These are phyloP conservation scores for Mycocentrospora acerina DNA, from an alignment of 2,329 filamentous ascomycete species.

Conservation along the genomic window DNA sequence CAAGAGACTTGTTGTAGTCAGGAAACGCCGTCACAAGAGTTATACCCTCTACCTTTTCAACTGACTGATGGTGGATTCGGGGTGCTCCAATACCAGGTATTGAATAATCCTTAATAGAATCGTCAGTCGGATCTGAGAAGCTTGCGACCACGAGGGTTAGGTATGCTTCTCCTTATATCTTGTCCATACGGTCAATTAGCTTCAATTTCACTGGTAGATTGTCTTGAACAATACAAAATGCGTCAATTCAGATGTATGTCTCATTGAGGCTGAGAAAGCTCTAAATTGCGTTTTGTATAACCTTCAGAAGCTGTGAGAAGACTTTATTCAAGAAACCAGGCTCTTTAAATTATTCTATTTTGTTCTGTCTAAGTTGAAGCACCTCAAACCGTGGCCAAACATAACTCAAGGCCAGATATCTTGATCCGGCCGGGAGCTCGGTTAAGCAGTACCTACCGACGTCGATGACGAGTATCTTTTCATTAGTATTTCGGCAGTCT, in stretches of 20 bases:
- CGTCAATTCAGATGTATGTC: slow-evolving; percentile 3
- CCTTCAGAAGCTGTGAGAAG: neutral
- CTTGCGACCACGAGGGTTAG: neutral
- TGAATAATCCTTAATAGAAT: neutral
- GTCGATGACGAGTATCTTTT: neutral
- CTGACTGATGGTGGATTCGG: neutral
- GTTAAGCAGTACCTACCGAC: neutral
- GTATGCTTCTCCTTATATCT: slow-evolving; percentile 1
- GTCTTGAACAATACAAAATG: slow-evolving; percentile 5
- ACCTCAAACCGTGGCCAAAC: slow-evolving; percentile 1
- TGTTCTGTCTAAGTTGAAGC: neutral
- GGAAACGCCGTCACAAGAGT: neutral
- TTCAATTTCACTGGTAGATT: neutral
- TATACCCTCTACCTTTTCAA: slow-evolving; percentile 1
- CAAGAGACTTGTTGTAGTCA: slow-evolving; percentile 1
- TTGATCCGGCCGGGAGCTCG: neutral
- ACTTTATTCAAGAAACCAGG: too few species aligned
- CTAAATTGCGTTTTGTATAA: neutral
- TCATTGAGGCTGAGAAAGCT: neutral
- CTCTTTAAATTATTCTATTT: too few species aligned
- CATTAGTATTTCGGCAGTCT: too few species aligned
- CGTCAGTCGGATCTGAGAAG: too few species aligned
- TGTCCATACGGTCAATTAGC: neutral
- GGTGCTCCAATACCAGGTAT: neutral
- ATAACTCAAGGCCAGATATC: slow-evolving; percentile 1